Evolutionary conservation across 2,329 filamentous ascomycete genomes (phyloP).

Genomic region (Kalmusia sp.): DNA sequence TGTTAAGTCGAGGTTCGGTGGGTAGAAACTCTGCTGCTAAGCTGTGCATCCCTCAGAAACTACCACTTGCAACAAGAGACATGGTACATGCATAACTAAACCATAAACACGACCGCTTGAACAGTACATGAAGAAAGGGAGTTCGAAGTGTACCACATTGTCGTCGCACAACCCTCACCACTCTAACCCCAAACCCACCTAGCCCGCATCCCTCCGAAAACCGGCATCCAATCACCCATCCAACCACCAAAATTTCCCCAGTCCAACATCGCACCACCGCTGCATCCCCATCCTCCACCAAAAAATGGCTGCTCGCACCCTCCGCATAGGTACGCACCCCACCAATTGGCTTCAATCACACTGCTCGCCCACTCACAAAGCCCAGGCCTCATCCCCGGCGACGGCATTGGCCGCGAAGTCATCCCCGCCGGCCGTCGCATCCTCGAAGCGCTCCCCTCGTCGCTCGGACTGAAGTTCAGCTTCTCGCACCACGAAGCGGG

Average conservation of each 20-base stretch:
- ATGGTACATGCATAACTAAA: too few relatives aligned
- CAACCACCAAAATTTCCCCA: slow-evolving; percentile 19
- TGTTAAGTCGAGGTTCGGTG: too few relatives aligned
- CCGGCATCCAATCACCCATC: slow-evolving; percentile 6
- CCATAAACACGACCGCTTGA: too few relatives aligned
- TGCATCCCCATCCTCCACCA: slow-evolving; percentile 6
- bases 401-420: slow-evolving; percentile 98
- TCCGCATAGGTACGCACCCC: slow-evolving; percentile 32
- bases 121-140: too few relatives aligned
- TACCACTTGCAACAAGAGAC: too few relatives aligned
- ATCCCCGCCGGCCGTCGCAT: slow-evolving; percentile 91
- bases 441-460: slow-evolving; percentile 90
- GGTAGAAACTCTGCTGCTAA: too few relatives aligned
- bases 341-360: background rate
- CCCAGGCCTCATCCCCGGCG: slow-evolving; percentile 91
- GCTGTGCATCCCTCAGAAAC: too few relatives aligned
- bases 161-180: too few relatives aligned
- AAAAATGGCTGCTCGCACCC: slow-evolving; percentile 40
- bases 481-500: slow-evolving; percentile 94
- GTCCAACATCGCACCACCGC: too few relatives aligned
- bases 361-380: background rate
- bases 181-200: slow-evolving; percentile 1
- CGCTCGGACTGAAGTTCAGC: slow-evolving; percentile 89
- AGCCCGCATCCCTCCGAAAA: slow-evolving; percentile 14
- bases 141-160: too few relatives aligned